A percentile compares a stretch with the other conserved stretches of the same genome.
Conservation (phyloP, 1,284 basidiomycete species). For the Boletus smithii region DNA sequence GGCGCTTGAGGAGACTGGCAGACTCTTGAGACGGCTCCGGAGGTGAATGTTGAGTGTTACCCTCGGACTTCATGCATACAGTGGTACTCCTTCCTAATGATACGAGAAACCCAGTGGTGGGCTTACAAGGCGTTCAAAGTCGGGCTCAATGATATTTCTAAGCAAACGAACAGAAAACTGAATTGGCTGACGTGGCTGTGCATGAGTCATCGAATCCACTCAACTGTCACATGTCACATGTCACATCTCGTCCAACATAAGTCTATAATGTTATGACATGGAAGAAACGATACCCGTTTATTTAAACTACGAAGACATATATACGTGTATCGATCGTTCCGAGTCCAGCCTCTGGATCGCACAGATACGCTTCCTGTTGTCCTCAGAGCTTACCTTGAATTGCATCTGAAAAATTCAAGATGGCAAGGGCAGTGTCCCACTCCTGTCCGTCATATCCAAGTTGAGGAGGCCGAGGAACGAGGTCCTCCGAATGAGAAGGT, state of each 20-base stretch:
- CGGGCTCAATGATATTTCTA: too few species aligned
- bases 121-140: too few species aligned
- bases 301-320: not conserved
- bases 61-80: slow-evolving; percentile 21
- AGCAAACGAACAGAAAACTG: too few species aligned
- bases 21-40: slow-evolving; percentile 52
- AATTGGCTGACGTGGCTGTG: too few species aligned
- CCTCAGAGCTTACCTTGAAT: not conserved
- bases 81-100: not conserved
- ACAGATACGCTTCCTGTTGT: not conserved
- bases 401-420: slow-evolving; percentile 23
- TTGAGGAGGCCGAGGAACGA: slow-evolving; percentile 7
- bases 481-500: slow-evolving; percentile 12
- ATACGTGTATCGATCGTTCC: not conserved
- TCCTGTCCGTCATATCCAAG: slow-evolving; percentile 22
- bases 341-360: slow-evolving; percentile 13
- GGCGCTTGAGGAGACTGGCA: slow-evolving; percentile 64
- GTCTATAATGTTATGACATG: too few species aligned
- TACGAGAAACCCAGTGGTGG: too few species aligned
- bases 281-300: not conserved
- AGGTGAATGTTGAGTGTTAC: slow-evolving; percentile 9
- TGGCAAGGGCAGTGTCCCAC: slow-evolving; percentile 33
- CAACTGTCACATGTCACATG: too few species aligned
- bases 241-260: too few species aligned
- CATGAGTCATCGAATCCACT: too few species aligned